phyloP scores from a whole-genome alignment of 202 grass and related monocot species.

The Setaria italica region DNA sequence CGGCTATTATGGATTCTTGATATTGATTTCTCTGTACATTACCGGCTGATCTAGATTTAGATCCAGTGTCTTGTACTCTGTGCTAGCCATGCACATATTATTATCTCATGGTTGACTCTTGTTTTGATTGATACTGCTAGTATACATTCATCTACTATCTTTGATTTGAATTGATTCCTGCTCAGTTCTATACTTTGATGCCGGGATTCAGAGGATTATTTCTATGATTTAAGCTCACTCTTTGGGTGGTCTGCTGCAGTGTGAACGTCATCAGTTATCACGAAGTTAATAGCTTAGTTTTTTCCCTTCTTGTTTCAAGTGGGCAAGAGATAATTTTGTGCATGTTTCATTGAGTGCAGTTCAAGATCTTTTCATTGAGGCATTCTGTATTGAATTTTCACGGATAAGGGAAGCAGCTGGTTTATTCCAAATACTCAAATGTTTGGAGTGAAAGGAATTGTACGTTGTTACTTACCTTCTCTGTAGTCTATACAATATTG shows the following conservation, averaged over 20 bases:
- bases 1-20: no score
- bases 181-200: no score
- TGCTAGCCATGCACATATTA: no score
- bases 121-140: no score
- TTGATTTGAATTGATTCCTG: no score
- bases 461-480: constrained; percentile 58
- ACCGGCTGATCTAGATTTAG: no score
- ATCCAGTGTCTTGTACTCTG: no score
- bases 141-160: no score
- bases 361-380: constrained; percentile 99
- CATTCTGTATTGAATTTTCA: constrained; percentile 99
- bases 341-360: constrained; percentile 65
- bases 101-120: no score
- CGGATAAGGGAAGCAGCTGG: constrained; percentile 98
- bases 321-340: constrained; percentile 41
- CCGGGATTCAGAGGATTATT: no score
- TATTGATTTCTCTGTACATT: no score
- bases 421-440: constrained; percentile 92
- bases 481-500: constrained; percentile 47
- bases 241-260: neutral
- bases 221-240: no score
- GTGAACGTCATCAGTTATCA: constrained; percentile 5
- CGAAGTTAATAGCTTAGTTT: neutral
- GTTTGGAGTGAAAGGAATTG: constrained; percentile 80
- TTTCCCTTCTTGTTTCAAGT: neutral